Conservation (phyloP, 495 filamentous ascomycete genomes). For the Amorphotheca resinae region DNA sequence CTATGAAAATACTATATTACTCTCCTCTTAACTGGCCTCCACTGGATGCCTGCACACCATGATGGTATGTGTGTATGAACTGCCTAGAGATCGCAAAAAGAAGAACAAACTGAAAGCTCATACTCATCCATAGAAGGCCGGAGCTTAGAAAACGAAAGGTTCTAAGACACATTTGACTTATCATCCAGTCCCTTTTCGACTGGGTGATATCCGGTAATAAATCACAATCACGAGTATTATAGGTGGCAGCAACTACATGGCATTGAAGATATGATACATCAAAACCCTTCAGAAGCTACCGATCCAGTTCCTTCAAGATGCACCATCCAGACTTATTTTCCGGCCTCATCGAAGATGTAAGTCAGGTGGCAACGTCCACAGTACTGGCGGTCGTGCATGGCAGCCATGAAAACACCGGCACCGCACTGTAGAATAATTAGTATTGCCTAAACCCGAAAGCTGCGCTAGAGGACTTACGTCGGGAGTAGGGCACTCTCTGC, state of each 20-base stretch:
- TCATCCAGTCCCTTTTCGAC: too few species aligned
- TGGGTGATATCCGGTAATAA: too few species aligned
- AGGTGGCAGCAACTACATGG: slow-evolving; percentile 8
- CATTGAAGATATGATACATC: slow-evolving; percentile 14
- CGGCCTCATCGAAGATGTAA: slow-evolving; percentile 85
- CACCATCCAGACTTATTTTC: slow-evolving; percentile 23
- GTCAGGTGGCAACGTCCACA: slow-evolving; percentile 98
- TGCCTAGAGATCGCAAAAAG: too few species aligned
- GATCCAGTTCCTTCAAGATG: slow-evolving; percentile 1
- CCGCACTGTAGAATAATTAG: slow-evolving; percentile 51
- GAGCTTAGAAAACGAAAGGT: too few species aligned
- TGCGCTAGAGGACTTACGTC: slow-evolving; percentile 48
- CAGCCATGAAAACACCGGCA: slow-evolving; percentile 99
- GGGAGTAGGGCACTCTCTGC: slow-evolving; percentile 87
- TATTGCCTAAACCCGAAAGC: background rate
- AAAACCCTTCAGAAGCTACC: slow-evolving; percentile 6
- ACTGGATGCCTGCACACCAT: too few species aligned
- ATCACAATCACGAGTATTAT: background rate
- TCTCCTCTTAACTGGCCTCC: too few species aligned
- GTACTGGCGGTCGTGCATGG: slow-evolving; percentile 99
- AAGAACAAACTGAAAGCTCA: too few species aligned
- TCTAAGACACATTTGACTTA: too few species aligned
- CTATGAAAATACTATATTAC: too few species aligned
- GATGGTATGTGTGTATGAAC: too few species aligned
- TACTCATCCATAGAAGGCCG: too few species aligned